A percentile compares a stretch with the other conserved stretches of the same genome.
Conservation (phyloP, 257 asterid genomes). For the Capsicum baccatum region DNA sequence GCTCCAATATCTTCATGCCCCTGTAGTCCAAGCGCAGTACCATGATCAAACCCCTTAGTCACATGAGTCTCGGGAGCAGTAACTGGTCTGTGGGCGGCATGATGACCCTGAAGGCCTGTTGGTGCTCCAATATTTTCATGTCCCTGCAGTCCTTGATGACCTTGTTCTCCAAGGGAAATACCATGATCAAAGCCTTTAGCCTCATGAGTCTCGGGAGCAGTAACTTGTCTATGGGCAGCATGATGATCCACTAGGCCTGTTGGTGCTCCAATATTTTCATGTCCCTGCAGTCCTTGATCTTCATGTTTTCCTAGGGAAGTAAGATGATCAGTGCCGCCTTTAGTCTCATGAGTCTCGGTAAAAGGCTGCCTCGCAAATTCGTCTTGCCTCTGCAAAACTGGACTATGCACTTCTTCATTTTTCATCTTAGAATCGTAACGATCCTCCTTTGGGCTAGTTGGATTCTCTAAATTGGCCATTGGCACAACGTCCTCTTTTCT, state of each 20-base stretch:
- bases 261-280: constrained; percentile 32
- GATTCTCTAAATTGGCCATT: constrained; percentile 43
- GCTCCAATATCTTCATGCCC: too few species aligned
- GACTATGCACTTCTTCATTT: constrained; percentile 26
- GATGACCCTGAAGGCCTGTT: too few species aligned
- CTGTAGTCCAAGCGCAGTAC: too few species aligned
- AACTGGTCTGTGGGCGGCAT: not conserved
- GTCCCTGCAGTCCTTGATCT: constrained; percentile 14
- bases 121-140: too few species aligned
- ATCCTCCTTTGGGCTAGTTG: constrained; percentile 42
- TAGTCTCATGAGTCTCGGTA: not conserved
- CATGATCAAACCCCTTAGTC: not conserved
- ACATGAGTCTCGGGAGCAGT: not conserved
- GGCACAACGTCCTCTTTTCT: constrained; percentile 37
- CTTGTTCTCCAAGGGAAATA: not conserved
- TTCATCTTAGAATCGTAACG: constrained; percentile 24
- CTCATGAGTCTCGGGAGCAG: not conserved
- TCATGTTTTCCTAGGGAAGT: constrained; percentile 12
- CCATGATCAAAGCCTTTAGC: not conserved
- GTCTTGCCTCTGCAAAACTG: constrained; percentile 26
- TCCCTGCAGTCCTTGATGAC: not conserved
- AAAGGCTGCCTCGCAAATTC: constrained; percentile 20
- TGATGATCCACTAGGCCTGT: constrained; percentile 30
- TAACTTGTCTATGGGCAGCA: not conserved
- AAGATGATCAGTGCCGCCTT: not conserved